Base-by-base conservation (phyloP, 371 early-diverging fungal genomes). In the Mortierella sp. region DNA sequence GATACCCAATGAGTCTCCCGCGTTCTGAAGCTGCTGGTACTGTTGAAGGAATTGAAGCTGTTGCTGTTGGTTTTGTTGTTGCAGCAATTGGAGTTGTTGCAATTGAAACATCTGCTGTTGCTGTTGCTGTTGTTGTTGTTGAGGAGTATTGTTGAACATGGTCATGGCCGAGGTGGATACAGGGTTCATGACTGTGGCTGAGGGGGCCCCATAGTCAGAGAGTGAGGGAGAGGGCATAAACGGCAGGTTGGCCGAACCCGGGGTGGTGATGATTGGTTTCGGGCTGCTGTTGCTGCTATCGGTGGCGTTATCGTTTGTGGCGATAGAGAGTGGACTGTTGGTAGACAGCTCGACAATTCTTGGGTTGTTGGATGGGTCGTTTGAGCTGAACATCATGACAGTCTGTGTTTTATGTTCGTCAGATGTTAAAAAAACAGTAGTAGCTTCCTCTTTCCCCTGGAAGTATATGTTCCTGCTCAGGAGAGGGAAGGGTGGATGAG, bases 311-410 rank as follows among this genome's bases (percentile, higher is more conserved):
- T 24, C 63, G 71, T 9, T 53, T 44, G 16, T 58, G 40, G 70
- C 50, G 13, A 41, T 14, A 10, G 68, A 55, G 50, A 66, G 39
- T 5, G 79, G 71, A 31, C 74, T 71, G 64, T 40, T 70, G 53
- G 41, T 66, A 37, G 79, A 37, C 11, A 79, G 71, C 47, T 79
- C 79, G 37, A 79, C 64, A 22, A 79, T 79, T 11, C 74, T 70
- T 24, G 79, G 68, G 31, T 79, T 73, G 65, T 14, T 65, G 61
- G 50, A 31, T 44, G 66, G 24, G 29, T 52, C 64, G 61, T 71
- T 72, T n/a, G 72, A 41, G 45, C 39, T 72, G 64, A 64, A 75
- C 70, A 75, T 75, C 70, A 64, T 65, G 58, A 29, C 58, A 0
- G 47, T 26, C 29, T 29, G 34, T 34, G 19, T 58, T 29, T 9